These are phyloP conservation scores for Clonostachys rosea DNA, from an alignment of 2,329 filamentous ascomycete species.

Conservation along the genomic window DNA sequence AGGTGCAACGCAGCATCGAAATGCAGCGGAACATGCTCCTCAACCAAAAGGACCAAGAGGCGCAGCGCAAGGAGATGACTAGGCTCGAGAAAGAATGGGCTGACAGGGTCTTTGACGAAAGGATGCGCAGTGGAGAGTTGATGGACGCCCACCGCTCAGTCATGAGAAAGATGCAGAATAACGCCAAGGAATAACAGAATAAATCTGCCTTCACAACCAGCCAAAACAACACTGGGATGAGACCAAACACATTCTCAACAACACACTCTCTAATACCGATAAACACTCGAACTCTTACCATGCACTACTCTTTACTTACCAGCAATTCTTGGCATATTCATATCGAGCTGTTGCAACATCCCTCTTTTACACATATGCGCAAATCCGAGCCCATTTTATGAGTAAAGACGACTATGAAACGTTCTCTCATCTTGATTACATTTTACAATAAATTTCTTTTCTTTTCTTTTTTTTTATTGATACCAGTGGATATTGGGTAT, in stretches of 20 bases:
- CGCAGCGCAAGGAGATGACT: slow-evolving; percentile 54
- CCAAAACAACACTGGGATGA: not conserved
- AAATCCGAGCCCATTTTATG: not conserved
- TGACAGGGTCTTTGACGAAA: slow-evolving; percentile 64
- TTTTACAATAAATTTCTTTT: slow-evolving; percentile 2
- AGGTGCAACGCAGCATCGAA: slow-evolving; percentile 44
- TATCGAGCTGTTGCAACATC: no score
- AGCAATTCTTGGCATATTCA: no score
- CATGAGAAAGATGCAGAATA: slow-evolving; percentile 71
- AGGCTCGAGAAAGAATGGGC: slow-evolving; percentile 50
- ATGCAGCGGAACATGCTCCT: slow-evolving; percentile 51
- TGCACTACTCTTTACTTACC: no score
- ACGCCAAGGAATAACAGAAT: slow-evolving; percentile 22
- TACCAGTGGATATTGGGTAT: slow-evolving; percentile 8
- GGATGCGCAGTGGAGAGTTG: slow-evolving; percentile 73
- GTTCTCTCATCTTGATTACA: slow-evolving; percentile 5
- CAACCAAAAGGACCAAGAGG: slow-evolving; percentile 58
- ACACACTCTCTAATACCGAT: not conserved
- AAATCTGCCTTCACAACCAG: not conserved
- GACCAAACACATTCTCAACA: not conserved
- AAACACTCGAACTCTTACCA: no score
- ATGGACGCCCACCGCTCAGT: slow-evolving; percentile 74
- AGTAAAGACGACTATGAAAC: not conserved
- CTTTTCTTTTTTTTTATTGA: slow-evolving; percentile 10
- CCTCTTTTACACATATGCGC: no score